Conservation (phyloP, 2,329 filamentous ascomycete genomes). For the Elsinoe arachidis region DNA sequence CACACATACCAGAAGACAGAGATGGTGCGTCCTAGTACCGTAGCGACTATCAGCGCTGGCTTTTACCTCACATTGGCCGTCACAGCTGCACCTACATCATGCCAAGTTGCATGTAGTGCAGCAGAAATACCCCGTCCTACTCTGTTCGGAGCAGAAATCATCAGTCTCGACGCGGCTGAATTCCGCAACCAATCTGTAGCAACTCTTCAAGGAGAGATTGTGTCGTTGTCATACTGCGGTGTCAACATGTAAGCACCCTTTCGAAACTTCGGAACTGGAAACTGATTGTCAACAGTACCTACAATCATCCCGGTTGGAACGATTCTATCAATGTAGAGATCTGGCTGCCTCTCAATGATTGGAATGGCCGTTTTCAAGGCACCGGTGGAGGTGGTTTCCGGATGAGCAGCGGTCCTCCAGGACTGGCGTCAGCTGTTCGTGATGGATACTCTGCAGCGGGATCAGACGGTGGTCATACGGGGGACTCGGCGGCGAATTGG, state of each 20-base stretch:
- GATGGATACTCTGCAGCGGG: not conserved
- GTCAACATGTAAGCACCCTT: not conserved
- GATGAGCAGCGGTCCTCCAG: constrained; percentile 20
- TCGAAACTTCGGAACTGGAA: not conserved
- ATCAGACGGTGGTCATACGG: not conserved
- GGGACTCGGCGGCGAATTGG: constrained; percentile 16
- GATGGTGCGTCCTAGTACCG: too few species aligned
- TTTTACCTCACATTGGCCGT: too few species aligned
- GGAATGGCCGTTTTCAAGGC: constrained; percentile 31
- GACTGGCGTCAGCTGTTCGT: not conserved
- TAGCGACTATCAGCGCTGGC: too few species aligned
- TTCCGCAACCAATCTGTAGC: too few species aligned
- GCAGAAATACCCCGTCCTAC: not conserved
- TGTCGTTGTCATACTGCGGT: not conserved
- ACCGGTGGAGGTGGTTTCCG: constrained; percentile 32
- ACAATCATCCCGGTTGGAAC: constrained; percentile 30
- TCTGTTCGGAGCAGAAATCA: not conserved
- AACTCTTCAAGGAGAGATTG: too few species aligned
- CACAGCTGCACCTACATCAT: too few species aligned
- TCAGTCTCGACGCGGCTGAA: not conserved
- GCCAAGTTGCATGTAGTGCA: not conserved
- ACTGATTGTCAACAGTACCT: constrained; percentile 18
- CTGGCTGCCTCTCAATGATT: constrained; percentile 26
- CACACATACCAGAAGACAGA: too few species aligned
- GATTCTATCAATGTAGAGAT: constrained; percentile 28